Evolutionary conservation across 306 rosid species (phyloP), one percentile per base, ranked within the genome.

Genomic region (Potentilla sterilis): DNA sequence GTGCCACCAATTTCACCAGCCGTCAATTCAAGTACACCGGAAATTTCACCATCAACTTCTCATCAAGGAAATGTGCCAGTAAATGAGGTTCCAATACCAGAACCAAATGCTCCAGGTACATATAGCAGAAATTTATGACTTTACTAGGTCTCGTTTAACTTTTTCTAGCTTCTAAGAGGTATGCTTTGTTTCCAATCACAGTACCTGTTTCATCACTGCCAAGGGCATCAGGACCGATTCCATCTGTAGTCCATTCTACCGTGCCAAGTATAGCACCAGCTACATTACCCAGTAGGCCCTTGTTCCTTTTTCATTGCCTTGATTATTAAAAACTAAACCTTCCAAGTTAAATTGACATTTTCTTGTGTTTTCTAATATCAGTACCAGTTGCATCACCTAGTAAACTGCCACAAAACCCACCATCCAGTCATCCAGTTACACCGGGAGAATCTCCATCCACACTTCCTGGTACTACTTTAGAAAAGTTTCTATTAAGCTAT

Each of bases 61-160:
- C 83, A 76, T 62, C 78, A 66, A 49, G 77, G 85, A 78, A 83
- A 79, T 77, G 79, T 79, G 74, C 79, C 91, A 66, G 82, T 38
- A 68, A 81, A 66, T 70, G 73, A 77, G 24, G 85, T 77, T 86
- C 89, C 87, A 76, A 52, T 72, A 34, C 46, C 80, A 67, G 83
- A 83, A 62, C 87, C 90, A 70, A 78, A 83, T 83, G 57, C 89
- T 46, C 86, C 86, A 72, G 96, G 92, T 90, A 81, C 73, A 79
- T 77, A 48, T 15, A 35, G 49, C 28, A 67, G 76, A 42, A 61
- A 80, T 66, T 57, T 49, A 77, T 34, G 28, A 49, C 62, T 40
- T 24, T 81, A 62, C 72, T 79, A 72, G 35, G 51, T 75, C 59
- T 75, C 34, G 38, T 61, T 67, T 77, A 18, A 28, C 14, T 48